Percentiles rank a stretch among this genome's conserved stretches.
phyloP scores from a whole-genome alignment of 2,329 filamentous ascomycete species.

The Eutypa lata region DNA sequence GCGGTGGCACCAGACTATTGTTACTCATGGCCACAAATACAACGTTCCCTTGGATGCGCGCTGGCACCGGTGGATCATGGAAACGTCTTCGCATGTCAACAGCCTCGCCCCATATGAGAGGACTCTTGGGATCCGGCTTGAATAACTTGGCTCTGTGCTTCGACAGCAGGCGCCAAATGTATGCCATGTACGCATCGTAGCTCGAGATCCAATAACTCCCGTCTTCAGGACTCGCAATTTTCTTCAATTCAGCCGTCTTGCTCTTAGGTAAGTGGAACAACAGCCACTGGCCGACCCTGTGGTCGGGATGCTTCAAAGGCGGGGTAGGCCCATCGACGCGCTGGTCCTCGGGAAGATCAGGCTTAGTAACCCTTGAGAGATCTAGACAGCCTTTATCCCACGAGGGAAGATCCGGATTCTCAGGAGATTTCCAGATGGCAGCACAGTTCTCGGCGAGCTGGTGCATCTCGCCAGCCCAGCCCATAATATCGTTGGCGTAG shows the following conservation, averaged over 20 bases:
- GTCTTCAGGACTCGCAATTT: background rate
- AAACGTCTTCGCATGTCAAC: too few relatives aligned
- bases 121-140: too few relatives aligned
- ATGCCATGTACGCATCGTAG: background rate
- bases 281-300: background rate
- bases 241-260: background rate
- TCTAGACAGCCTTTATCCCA: conserved; percentile 4
- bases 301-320: background rate
- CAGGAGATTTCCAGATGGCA: background rate
- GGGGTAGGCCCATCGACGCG: conserved; percentile 2
- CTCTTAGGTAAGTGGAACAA: background rate
- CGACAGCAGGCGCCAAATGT: too few relatives aligned
- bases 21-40: too few relatives aligned
- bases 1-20: too few relatives aligned
- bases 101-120: too few relatives aligned
- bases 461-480: background rate
- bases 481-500: background rate
- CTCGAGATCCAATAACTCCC: background rate
- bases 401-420: background rate
- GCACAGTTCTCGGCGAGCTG: background rate
- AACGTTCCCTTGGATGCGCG: too few relatives aligned
- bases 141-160: too few relatives aligned
- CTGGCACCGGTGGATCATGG: too few relatives aligned
- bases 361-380: conserved; percentile 1
- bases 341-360: conserved; percentile 1